Percentiles rank a stretch among this genome's conserved stretches.
phyloP scores from a whole-genome alignment of 2,329 filamentous ascomycete species.

The Fusarium sp. region DNA sequence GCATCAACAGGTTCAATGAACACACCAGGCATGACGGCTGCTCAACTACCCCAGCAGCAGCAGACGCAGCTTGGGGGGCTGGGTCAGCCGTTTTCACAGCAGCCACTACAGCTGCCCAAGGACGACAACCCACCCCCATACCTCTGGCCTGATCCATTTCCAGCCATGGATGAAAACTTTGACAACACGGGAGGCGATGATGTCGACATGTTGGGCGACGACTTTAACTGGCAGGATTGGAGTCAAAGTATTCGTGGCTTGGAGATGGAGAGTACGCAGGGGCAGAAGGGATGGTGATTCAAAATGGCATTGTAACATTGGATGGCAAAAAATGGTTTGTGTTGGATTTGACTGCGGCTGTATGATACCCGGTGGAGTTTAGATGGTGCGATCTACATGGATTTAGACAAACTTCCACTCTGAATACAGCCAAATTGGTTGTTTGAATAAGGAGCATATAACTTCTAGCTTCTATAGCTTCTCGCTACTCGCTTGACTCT shows the following conservation, averaged over 20 bases:
- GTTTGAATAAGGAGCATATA: background rate
- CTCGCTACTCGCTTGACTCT: conserved; percentile 24
- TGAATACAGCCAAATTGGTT: background rate
- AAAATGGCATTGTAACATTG: background rate
- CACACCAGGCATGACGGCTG: background rate
- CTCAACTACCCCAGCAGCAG: conserved; percentile 12
- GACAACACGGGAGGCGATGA: conserved; percentile 47
- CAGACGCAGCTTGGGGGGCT: conserved; percentile 12
- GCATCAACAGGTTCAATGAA: background rate
- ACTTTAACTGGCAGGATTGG: conserved; percentile 64
- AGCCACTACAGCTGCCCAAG: conserved; percentile 40
- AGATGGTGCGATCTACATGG: conserved; percentile 7
- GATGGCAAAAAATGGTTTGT: conserved; percentile 1
- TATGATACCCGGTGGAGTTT: conserved; percentile 43
- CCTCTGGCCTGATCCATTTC: conserved; percentile 55
- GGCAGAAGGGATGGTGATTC: conserved; percentile 38
- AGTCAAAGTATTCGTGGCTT: conserved; percentile 55
- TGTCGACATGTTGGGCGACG: conserved; percentile 54
- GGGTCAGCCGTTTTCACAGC: conserved; percentile 27
- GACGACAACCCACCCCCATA: conserved; percentile 54
- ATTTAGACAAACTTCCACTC: conserved; percentile 33
- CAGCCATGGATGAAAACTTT: conserved; percentile 44
- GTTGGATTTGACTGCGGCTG: conserved; percentile 23
- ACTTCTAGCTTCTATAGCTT: conserved; percentile 40
- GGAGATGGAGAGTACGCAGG: conserved; percentile 48